These are phyloP conservation scores for Tagetes erecta DNA, from an alignment of 129 eudicot genomes.

Conservation along the genomic window DNA sequence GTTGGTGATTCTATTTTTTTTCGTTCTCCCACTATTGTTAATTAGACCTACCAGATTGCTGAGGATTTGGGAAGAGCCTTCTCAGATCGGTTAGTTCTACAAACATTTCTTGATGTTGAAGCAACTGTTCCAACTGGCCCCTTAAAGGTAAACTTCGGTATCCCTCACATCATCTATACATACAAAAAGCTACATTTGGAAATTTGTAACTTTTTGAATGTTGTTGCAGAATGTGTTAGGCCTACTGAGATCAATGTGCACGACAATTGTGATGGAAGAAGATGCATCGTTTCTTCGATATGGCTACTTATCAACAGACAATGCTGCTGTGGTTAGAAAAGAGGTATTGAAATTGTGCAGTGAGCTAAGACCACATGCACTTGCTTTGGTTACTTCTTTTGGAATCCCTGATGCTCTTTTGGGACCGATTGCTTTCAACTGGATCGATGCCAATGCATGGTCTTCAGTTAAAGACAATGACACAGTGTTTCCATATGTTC, in stretches of 20 bases:
- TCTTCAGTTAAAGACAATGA: conserved; percentile 35
- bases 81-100: conserved; percentile 66
- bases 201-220: not conserved
- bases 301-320: conserved; percentile 64
- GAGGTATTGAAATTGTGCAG: conserved; percentile 74
- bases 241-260: conserved; percentile 71
- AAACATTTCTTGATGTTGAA: conserved; percentile 69
- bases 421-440: conserved; percentile 87
- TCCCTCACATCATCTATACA: not conserved
- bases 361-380: conserved; percentile 87
- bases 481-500: not conserved
- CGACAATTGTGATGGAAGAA: conserved; percentile 72
- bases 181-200: not conserved
- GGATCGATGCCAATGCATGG: conserved; percentile 89
- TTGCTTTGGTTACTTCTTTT: conserved; percentile 74
- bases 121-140: conserved; percentile 52
- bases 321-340: conserved; percentile 77
- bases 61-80: conserved; percentile 97
- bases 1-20: not conserved
- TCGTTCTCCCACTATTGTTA: not conserved
- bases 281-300: conserved; percentile 89
- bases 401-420: conserved; percentile 96
- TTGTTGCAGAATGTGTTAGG: conserved; percentile 61
- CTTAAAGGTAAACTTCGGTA: conserved; percentile 56
- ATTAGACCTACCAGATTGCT: conserved; percentile 81